These are phyloP conservation scores for Cryptosporidium xiaoi DNA, from an alignment of 169 alveolate genomes.

Conservation along the genomic window DNA sequence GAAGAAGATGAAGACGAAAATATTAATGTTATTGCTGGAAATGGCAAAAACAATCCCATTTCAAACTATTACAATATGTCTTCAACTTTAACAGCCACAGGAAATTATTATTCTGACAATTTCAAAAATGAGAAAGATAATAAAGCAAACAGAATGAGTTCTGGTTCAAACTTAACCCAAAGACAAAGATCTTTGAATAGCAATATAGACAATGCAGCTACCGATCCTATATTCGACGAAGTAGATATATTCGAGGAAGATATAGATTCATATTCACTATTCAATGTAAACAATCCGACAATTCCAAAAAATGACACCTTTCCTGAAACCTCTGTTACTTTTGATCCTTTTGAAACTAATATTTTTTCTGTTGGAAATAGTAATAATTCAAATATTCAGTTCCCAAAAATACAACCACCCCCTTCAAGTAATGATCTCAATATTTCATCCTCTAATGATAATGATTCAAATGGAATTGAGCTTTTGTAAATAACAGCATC, in stretches of 20 bases:
- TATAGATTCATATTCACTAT: slow-evolving; percentile 49
- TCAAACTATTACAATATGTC: slow-evolving; percentile 6
- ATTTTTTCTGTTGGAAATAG: slow-evolving; percentile 1
- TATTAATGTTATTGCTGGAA: neutral
- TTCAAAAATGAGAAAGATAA: neutral
- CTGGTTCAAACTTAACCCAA: slow-evolving; percentile 27
- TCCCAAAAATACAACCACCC: slow-evolving; percentile 66
- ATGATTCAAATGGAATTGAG: slow-evolving; percentile 52
- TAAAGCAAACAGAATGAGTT: slow-evolving; percentile 5
- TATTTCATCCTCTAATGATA: neutral
- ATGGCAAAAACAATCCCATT: neutral
- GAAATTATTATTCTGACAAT: neutral
- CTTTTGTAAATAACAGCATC: neutral
- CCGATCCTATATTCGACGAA: slow-evolving; percentile 52
- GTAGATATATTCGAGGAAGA: slow-evolving; percentile 68
- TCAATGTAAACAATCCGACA: slow-evolving; percentile 16
- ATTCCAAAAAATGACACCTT: neutral
- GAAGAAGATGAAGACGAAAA: slow-evolving; percentile 60
- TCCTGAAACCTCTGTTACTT: slow-evolving; percentile 7
- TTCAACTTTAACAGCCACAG: neutral
- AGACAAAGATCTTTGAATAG: slow-evolving; percentile 45
- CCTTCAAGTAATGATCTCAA: slow-evolving; percentile 4
- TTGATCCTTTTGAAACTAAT: neutral
- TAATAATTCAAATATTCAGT: slow-evolving; percentile 1
- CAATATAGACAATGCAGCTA: neutral